A percentile compares a stretch with the other conserved stretches of the same genome.
These are phyloP conservation scores for Sorghum bicolor DNA, from an alignment of 176 grass and related monocot species.

Conservation along the genomic window DNA sequence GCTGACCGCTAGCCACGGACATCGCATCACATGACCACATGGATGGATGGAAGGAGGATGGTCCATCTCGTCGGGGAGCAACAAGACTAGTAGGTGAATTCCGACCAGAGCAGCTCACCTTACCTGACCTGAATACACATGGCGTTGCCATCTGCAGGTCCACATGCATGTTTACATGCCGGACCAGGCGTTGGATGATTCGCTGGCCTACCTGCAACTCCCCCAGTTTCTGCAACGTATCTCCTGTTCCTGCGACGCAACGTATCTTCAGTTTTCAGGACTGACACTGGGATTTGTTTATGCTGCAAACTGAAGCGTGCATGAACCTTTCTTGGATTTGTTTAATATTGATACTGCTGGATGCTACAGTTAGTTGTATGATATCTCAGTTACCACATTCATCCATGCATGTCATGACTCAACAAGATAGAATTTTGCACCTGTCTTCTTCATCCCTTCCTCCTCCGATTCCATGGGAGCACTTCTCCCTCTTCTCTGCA, in stretches of 20 bases:
- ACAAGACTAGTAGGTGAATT: background rate
- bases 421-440: background rate
- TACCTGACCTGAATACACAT: background rate
- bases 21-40: too few species aligned
- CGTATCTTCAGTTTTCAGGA: background rate
- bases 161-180: background rate
- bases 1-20: too few species aligned
- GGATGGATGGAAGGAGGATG: too few species aligned
- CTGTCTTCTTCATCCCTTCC: background rate
- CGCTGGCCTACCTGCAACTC: conserved; percentile 24
- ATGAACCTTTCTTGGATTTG: background rate
- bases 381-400: background rate
- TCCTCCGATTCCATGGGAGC: conserved; percentile 26
- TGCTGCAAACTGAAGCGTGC: background rate
- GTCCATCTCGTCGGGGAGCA: background rate
- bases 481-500: conserved; percentile 18
- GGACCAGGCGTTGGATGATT: background rate
- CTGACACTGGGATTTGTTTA: background rate
- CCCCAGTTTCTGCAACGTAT: background rate
- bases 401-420: background rate
- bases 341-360: background rate
- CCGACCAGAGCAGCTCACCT: background rate
- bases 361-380: background rate
- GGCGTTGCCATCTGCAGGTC: background rate
- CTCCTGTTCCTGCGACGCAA: background rate